Base-by-base conservation (phyloP, 495 filamentous ascomycete species). In the Daldinia grandis region DNA sequence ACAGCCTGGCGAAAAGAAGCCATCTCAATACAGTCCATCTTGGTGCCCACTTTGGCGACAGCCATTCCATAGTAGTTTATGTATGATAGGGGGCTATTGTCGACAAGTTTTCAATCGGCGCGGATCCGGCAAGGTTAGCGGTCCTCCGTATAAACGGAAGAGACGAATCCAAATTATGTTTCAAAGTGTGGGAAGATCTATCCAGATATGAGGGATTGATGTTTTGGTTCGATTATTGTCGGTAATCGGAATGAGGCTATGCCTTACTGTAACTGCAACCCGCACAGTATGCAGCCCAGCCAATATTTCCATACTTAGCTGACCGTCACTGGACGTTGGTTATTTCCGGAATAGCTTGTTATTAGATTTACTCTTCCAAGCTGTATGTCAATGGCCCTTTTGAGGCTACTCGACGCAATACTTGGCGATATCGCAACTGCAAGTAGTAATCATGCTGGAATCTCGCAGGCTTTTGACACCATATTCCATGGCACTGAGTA, bases 1-100 rank as follows among this genome's bases (percentile, higher is more conserved):
- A 66, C 7, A 72, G 47, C 47, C 81, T 73, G 61, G 68, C 66
- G 35, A 78, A 63, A 15, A 74, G 66, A 57, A 79, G 77, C 78
- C 79, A 80, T 76, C 62, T 64, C 37, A 77, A 66, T 49, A 73
- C 55, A 21, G 57, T 73, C 71, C 71, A 73, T 66, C 58, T 50
- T 33, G 62, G 60, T 49, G 53, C 9, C 62, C 53, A 58, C 17
- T 37, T 50, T 17, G 44, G 71, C 25, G 71, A 59, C 49, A 62
- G 42, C 79, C 71, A 78, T 49, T 71, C 76, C 78, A 79, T 81
- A 25, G 53, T 58, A 66, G 71, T 62, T 33, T 19, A 56, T 10
- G 25, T 19, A 56, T 10, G 25, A 50, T 47, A 50, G 42, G 19
- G 19, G 56, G 35, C 53, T 55, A 19, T 58, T 62, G 8, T 28